Percentiles rank a stretch among this genome's conserved stretches.
These are phyloP conservation scores for Pichia sp. DNA, from an alignment of 1,139 yeast genomes.

Conservation along the genomic window DNA sequence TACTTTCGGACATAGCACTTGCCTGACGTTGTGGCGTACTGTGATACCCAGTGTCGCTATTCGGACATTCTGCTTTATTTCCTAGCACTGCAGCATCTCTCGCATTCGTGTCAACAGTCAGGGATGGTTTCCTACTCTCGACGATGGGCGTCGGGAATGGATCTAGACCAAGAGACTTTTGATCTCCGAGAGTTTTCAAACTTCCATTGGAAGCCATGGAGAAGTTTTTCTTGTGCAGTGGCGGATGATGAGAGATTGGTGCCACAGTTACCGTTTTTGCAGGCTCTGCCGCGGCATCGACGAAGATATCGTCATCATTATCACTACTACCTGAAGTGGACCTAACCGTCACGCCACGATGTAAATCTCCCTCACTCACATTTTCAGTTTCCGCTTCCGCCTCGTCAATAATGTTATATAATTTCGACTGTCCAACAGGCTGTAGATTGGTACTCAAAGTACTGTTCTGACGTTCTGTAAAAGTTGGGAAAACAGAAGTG, in stretches of 20 bases:
- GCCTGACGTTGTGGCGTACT: too few relatives aligned
- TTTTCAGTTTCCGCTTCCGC: constrained; percentile 8
- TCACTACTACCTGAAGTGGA: too few relatives aligned
- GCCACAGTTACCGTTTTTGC: too few relatives aligned
- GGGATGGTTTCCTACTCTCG: constrained; percentile 3
- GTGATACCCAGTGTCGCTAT: too few relatives aligned
- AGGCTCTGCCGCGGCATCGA: constrained; percentile 24
- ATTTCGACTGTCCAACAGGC: constrained; percentile 3
- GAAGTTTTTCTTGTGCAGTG: background rate
- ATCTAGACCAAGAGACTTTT: constrained; percentile 2
- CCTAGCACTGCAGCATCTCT: background rate
- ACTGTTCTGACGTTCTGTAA: constrained; percentile 1
- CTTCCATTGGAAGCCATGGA: background rate
- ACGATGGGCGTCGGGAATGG: constrained; percentile 8
- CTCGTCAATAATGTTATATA: constrained; percentile 10
- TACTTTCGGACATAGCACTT: constrained; percentile 9
- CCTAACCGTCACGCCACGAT: too few relatives aligned
- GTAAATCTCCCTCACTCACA: too few relatives aligned
- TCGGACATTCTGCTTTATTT: too few relatives aligned
- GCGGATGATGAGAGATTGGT: background rate
- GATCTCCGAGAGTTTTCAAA: background rate
- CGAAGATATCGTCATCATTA: constrained; percentile 18
- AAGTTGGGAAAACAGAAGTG: too few relatives aligned
- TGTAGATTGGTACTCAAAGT: background rate
- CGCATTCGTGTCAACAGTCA: constrained; percentile 2